Percentiles rank a stretch among this genome's conserved stretches.
Conservation (phyloP, 345 rosid species). For the Rubroshorea leprosula region DNA sequence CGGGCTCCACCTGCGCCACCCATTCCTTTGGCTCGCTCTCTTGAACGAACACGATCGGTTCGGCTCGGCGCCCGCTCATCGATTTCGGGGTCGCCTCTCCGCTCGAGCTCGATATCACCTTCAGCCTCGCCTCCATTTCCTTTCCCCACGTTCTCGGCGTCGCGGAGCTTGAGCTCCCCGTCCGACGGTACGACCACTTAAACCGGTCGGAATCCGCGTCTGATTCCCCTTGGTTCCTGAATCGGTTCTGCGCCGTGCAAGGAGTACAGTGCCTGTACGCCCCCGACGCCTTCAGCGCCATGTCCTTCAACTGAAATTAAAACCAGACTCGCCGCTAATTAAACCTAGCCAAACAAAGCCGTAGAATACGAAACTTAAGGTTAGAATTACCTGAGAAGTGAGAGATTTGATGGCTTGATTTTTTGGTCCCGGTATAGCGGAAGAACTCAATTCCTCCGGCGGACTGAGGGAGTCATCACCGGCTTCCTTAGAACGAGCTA, state of each 20-base stretch:
- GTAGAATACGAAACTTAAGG: too few relatives aligned
- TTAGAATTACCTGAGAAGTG: slow-evolving; percentile 63
- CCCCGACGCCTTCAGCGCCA: slow-evolving; percentile 79
- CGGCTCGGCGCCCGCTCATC: slow-evolving; percentile 54
- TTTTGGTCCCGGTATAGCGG: slow-evolving; percentile 24
- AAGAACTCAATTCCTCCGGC: slow-evolving; percentile 38
- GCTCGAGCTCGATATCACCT: slow-evolving; percentile 46
- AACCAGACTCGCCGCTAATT: too few relatives aligned
- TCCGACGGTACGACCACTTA: slow-evolving; percentile 62
- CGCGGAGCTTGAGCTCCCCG: slow-evolving; percentile 72
- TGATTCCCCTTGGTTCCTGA: slow-evolving; percentile 36
- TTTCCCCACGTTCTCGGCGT: slow-evolving; percentile 71
- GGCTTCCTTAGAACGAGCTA: slow-evolving; percentile 78
- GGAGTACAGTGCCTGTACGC: slow-evolving; percentile 82
- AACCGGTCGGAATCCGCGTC: slow-evolving; percentile 70
- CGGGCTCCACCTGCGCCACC: slow-evolving; percentile 99
- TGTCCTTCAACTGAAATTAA: slow-evolving; percentile 68
- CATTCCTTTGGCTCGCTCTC: too few relatives aligned
- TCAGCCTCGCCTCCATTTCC: slow-evolving; percentile 80
- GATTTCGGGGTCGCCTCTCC: slow-evolving; percentile 77
- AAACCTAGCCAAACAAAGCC: too few relatives aligned
- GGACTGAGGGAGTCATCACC: slow-evolving; percentile 62
- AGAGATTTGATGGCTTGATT: slow-evolving; percentile 63
- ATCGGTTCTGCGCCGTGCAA: slow-evolving; percentile 56
- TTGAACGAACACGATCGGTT: slow-evolving; percentile 62